These are phyloP conservation scores for Tripterygium wilfordii DNA, from an alignment of 177 flowering plant genomes.

Conservation along the genomic window DNA sequence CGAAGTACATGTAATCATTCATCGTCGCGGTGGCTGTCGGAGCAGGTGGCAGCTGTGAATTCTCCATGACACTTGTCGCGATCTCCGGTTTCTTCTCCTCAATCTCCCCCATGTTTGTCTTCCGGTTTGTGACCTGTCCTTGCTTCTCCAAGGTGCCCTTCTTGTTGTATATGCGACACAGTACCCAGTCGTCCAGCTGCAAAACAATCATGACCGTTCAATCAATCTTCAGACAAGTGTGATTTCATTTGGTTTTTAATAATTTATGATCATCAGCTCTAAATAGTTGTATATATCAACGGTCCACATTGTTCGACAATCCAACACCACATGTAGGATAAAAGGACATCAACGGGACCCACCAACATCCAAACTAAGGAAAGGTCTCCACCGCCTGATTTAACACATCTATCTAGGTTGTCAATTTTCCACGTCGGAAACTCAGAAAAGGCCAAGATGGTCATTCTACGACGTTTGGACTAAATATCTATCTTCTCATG, in stretches of 20 bases:
- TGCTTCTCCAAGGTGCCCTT: slow-evolving; percentile 62
- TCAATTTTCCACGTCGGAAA: too few relatives aligned
- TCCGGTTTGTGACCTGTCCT: slow-evolving; percentile 1
- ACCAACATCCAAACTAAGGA: too few relatives aligned
- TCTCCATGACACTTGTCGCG: background rate
- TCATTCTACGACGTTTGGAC: background rate
- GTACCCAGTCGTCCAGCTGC: slow-evolving; percentile 97
- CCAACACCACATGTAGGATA: too few relatives aligned
- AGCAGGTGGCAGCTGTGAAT: slow-evolving; percentile 11
- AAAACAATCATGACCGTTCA: slow-evolving; percentile 10
- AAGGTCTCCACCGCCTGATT: too few relatives aligned
- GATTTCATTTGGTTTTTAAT: background rate
- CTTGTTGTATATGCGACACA: slow-evolving; percentile 95
- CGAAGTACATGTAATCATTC: slow-evolving; percentile 44
- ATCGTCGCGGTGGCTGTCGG: slow-evolving; percentile 10
- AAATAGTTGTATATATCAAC: too few relatives aligned
- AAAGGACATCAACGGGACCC: slow-evolving; percentile 9
- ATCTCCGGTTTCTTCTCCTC: slow-evolving; percentile 51
- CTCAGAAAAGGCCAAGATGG: slow-evolving; percentile 6
- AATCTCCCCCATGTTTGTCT: slow-evolving; percentile 3
- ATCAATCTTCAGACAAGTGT: background rate
- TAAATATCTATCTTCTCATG: background rate
- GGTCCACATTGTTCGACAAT: too few relatives aligned
- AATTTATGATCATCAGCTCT: too few relatives aligned
- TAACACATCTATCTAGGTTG: too few relatives aligned